These are phyloP conservation scores for Lentinula novae-zelandiae DNA, from an alignment of 1,284 basidiomycete genomes.

Conservation along the genomic window DNA sequence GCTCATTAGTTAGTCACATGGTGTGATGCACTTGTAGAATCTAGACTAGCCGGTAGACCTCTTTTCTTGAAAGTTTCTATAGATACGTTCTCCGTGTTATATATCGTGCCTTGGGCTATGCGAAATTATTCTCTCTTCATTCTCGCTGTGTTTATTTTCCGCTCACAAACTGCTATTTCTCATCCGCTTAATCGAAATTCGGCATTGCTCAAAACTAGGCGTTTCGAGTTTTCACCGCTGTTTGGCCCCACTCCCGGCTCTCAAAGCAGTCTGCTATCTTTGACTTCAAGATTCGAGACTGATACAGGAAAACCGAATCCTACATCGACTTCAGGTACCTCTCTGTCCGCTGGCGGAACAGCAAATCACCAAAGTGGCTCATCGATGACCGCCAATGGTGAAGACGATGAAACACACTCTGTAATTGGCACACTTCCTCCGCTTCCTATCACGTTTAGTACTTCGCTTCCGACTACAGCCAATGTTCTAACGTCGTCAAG, in stretches of 20 bases:
- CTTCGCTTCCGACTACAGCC: background rate
- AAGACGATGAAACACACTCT: background rate
- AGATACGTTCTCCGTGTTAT: background rate
- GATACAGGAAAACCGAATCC: background rate
- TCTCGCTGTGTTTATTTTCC: background rate
- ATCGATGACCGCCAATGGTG: background rate
- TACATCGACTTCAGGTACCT: background rate
- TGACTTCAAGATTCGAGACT: background rate
- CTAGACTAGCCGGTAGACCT: background rate
- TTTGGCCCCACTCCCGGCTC: background rate
- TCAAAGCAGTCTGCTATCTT: background rate
- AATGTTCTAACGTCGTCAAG: background rate
- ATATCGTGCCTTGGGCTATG: background rate
- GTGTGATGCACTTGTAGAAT: background rate
- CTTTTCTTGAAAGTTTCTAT: background rate
- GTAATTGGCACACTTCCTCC: slow-evolving; percentile 5
- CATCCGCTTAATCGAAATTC: background rate
- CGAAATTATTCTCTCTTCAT: background rate
- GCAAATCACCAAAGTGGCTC: slow-evolving; percentile 1
- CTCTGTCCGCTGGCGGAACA: slow-evolving; percentile 5
- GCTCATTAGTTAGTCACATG: slow-evolving; percentile 13
- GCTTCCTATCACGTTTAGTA: background rate
- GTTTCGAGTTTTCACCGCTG: slow-evolving; percentile 1
- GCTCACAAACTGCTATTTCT: background rate
- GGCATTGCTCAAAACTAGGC: background rate